A percentile compares a stretch with the other conserved stretches of the same genome.
Conservation (phyloP, 2,329 filamentous ascomycete species). For the Aphanoascus verrucosus region DNA sequence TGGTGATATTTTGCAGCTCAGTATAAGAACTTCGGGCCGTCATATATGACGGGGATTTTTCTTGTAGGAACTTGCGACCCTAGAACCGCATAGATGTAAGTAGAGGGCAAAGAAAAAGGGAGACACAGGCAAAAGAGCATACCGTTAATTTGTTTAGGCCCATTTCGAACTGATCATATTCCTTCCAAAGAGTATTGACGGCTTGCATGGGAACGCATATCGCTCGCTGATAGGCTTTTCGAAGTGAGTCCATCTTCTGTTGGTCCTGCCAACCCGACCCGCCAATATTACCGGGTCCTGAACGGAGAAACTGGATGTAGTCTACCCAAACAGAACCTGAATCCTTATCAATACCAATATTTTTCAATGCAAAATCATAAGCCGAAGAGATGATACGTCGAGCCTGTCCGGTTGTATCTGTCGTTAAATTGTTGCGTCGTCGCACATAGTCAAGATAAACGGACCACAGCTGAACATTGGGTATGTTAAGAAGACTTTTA, state of each 20-base stretch:
- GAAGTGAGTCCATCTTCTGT: constrained; percentile 91
- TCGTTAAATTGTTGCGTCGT: constrained; percentile 73
- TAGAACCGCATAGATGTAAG: constrained; percentile 27
- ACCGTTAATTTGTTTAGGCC: constrained; percentile 84
- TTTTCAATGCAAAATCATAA: constrained; percentile 84
- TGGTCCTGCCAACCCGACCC: constrained; percentile 90
- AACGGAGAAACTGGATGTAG: constrained; percentile 87
- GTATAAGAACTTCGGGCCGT: constrained; percentile 85
- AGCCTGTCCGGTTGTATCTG: constrained; percentile 64
- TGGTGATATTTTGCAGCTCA: constrained; percentile 78
- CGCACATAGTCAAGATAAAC: constrained; percentile 93
- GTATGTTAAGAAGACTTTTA: constrained; percentile 63
- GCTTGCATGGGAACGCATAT: constrained; percentile 76
- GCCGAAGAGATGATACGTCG: constrained; percentile 71
- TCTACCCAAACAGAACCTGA: constrained; percentile 86
- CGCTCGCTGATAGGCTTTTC: constrained; percentile 85
- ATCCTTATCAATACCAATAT: constrained; percentile 84
- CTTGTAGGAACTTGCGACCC: constrained; percentile 90
- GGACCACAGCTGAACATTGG: constrained; percentile 80
- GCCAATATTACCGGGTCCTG: constrained; percentile 72
- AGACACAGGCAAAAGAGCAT: constrained; percentile 16
- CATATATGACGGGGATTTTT: constrained; percentile 89
- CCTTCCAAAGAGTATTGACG: constrained; percentile 82
- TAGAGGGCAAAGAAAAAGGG: constrained; percentile 4
- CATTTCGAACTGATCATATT: constrained; percentile 96